Percentiles rank a stretch among this genome's conserved stretches.
Conservation (phyloP, 148 eudicot species). For the Pharnaceum exiguum region DNA sequence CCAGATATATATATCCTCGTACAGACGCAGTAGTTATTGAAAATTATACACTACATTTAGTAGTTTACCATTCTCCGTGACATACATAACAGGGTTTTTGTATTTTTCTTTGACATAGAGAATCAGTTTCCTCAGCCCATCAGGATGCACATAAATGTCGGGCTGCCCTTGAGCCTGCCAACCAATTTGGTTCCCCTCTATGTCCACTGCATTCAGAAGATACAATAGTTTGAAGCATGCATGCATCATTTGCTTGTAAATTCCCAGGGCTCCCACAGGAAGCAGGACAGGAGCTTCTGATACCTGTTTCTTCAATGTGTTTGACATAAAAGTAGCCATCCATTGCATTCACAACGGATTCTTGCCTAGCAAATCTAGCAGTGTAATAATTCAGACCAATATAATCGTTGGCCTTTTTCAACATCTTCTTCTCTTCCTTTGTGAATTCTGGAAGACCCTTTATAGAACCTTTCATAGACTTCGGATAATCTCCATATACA, state of each 20-base stretch:
- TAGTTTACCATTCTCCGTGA: conserved; percentile 14
- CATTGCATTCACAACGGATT: not conserved
- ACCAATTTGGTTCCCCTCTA: not conserved
- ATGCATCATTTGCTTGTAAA: too few species aligned
- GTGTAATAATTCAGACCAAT: conserved; percentile 12
- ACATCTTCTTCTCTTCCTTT: not conserved
- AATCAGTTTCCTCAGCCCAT: conserved; percentile 1
- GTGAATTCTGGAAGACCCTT: conserved; percentile 7
- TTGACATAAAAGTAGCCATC: not conserved
- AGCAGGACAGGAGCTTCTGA: too few species aligned
- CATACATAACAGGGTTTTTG: not conserved
- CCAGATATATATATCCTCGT: too few species aligned
- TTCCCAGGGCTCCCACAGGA: too few species aligned
- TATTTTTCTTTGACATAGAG: conserved; percentile 6
- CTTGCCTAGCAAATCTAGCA: not conserved
- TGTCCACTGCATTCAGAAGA: not conserved
- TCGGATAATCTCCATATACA: conserved; percentile 4
- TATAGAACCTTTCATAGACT: not conserved
- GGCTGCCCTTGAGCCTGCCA: conserved; percentile 8
- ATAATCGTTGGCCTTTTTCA: conserved; percentile 1
- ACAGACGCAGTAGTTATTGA: too few species aligned
- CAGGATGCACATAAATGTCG: conserved; percentile 6
- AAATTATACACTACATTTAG: too few species aligned
- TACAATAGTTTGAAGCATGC: too few species aligned
- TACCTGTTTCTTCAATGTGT: not conserved